Evolutionary conservation across 2,329 filamentous ascomycete genomes (phyloP).

Genomic region (Pyrenophora graminea): DNA sequence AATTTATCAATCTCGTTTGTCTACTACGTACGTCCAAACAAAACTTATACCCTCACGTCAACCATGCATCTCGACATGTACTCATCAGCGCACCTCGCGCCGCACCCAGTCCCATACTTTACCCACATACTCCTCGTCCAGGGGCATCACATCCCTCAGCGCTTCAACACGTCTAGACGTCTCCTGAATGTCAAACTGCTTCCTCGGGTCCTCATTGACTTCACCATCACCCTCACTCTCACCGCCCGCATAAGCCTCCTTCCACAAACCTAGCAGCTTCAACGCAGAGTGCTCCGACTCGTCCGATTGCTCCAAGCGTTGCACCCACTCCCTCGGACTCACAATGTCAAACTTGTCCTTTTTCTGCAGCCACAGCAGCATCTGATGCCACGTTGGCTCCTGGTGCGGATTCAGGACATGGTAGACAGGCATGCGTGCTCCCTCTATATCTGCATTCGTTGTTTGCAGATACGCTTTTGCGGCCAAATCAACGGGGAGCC

Average conservation of each 20-base stretch:
- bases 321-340: conserved; percentile 49
- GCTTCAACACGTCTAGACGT: conserved; percentile 42
- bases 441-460: conserved; percentile 17
- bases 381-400: conserved; percentile 51
- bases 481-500: conserved; percentile 42
- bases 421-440: conserved; percentile 43
- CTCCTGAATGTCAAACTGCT: conserved; percentile 42
- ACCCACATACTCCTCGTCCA: conserved; percentile 51
- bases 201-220: conserved; percentile 5
- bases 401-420: conserved; percentile 56
- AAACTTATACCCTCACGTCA: too few species aligned
- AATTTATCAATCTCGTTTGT: too few species aligned
- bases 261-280: conserved; percentile 58
- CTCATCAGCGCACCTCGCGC: conserved; percentile 21
- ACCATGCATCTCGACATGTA: too few species aligned
- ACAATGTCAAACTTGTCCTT: conserved; percentile 49
- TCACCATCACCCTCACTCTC: too few species aligned
- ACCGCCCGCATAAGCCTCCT: conserved; percentile 43
- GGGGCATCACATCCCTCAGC: conserved; percentile 45
- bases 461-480: conserved; percentile 56
- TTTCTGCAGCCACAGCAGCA: conserved; percentile 53
- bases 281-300: conserved; percentile 53
- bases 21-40: too few species aligned
- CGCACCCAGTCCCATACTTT: conserved; percentile 51
- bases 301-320: conserved; percentile 43